Conservation (phyloP, 2,329 filamentous ascomycete species). For the Exophiala calicioides region DNA sequence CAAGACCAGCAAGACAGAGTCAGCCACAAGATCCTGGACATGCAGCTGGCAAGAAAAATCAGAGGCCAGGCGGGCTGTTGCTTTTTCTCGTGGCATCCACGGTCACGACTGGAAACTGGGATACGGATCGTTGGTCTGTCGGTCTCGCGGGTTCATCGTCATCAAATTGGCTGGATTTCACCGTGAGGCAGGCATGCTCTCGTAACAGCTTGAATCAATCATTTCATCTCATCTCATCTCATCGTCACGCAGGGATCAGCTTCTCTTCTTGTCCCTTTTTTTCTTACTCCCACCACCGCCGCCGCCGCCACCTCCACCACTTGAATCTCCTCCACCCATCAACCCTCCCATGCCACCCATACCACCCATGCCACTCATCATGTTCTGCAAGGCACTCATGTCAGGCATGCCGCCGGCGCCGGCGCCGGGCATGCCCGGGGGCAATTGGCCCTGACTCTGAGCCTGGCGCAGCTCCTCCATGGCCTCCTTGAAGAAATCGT, state of each 20-base stretch:
- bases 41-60: too few species aligned
- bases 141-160: too few species aligned
- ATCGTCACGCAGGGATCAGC: conserved; percentile 9
- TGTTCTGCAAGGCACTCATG: conserved; percentile 29
- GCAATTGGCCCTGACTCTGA: conserved; percentile 40
- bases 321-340: conserved; percentile 18
- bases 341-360: conserved; percentile 26
- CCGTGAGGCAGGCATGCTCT: background rate
- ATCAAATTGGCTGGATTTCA: too few species aligned
- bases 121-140: too few species aligned
- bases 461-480: conserved; percentile 82
- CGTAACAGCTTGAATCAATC: background rate
- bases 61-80: too few species aligned
- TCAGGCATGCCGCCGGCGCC: conserved; percentile 34
- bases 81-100: too few species aligned
- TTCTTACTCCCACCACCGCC: conserved; percentile 21
- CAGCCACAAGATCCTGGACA: too few species aligned
- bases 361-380: conserved; percentile 31
- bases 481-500: conserved; percentile 94
- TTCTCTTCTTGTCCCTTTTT: conserved; percentile 30
- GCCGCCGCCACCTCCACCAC: conserved; percentile 17
- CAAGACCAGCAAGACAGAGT: too few species aligned
- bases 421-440: conserved; percentile 49
- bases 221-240: background rate
- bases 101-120: too few species aligned